Evolutionary conservation across 805 yeast genomes (phyloP).

Genomic region (Metschnikowia cerradonensis): DNA sequence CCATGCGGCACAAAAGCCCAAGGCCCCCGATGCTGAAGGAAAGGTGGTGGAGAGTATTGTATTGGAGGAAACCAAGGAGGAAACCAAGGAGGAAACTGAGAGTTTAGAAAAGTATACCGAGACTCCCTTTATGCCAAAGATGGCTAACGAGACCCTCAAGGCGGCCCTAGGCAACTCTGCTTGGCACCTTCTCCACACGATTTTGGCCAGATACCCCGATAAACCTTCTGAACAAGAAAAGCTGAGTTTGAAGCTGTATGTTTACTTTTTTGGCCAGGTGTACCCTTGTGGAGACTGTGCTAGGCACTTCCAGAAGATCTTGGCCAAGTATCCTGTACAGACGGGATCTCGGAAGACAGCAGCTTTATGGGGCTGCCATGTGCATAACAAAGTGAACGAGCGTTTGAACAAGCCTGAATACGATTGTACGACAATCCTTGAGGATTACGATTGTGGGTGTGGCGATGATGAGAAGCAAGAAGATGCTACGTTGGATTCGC

Average conservation of each 20-base stretch:
- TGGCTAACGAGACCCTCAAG: slow-evolving; percentile 79
- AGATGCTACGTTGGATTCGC: slow-evolving; percentile 37
- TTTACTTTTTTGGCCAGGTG: slow-evolving; percentile 78
- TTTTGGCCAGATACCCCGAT: slow-evolving; percentile 89
- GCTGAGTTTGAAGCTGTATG: slow-evolving; percentile 56
- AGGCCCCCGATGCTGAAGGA: not conserved
- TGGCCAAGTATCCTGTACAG: slow-evolving; percentile 81
- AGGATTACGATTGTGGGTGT: slow-evolving; percentile 96
- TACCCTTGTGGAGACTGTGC: slow-evolving; percentile 99
- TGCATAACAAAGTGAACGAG: slow-evolving; percentile 24
- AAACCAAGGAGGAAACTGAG: not conserved
- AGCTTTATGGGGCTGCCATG: slow-evolving; percentile 92
- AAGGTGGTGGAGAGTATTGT: not conserved
- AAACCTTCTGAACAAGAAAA: slow-evolving; percentile 63
- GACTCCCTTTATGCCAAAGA: slow-evolving; percentile 82
- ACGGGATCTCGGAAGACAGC: slow-evolving; percentile 71
- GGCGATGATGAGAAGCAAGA: slow-evolving; percentile 63
- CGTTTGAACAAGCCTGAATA: slow-evolving; percentile 43
- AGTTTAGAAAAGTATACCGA: slow-evolving; percentile 22
- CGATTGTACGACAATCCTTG: slow-evolving; percentile 81
- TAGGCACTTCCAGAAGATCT: slow-evolving; percentile 71
- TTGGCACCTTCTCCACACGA: slow-evolving; percentile 88
- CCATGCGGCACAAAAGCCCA: not conserved
- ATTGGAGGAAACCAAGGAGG: not conserved
- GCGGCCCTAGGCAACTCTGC: slow-evolving; percentile 89